phyloP scores from a whole-genome alignment of 225 moss, liverwort and hornwort genomes.

The Pseudoscleropodium purum region DNA sequence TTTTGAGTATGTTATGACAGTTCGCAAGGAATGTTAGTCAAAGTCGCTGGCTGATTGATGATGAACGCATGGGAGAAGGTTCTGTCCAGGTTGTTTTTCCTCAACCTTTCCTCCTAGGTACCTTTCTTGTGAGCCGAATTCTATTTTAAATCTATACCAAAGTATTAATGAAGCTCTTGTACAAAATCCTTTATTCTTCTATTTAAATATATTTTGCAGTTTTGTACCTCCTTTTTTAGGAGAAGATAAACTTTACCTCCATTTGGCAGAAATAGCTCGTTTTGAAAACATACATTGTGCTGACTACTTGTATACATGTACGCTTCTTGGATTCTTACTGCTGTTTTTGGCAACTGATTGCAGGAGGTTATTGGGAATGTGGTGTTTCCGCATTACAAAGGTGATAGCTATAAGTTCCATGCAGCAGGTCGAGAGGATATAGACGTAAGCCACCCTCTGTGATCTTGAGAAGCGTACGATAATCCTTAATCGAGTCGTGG shows the following conservation, averaged over 20 bases:
- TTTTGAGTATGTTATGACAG: conserved; percentile 27
- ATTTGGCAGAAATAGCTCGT: background rate
- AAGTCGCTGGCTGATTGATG: conserved; percentile 98
- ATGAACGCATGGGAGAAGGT: conserved; percentile 96
- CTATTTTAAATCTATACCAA: background rate
- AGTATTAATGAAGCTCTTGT: background rate
- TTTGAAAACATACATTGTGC: background rate
- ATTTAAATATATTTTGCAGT: background rate
- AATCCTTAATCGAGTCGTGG: background rate
- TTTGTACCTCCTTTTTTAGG: background rate
- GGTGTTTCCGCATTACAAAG: conserved; percentile 69
- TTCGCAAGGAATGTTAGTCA: conserved; percentile 92
- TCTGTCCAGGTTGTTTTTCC: conserved; percentile 70
- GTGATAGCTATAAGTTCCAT: conserved; percentile 93
- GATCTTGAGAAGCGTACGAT: background rate
- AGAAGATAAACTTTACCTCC: background rate
- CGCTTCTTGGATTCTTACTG: background rate
- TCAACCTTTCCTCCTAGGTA: background rate
- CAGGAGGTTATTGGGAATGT: conserved; percentile 96
- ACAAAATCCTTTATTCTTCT: background rate
- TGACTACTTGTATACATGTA: background rate
- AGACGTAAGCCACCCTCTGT: conserved; percentile 49
- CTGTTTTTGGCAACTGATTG: background rate
- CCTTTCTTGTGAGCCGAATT: background rate
- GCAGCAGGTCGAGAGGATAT: conserved; percentile 98